phyloP scores from a whole-genome alignment of 371 early-diverging fungal species.

The Syncephalastrum monosporum region DNA sequence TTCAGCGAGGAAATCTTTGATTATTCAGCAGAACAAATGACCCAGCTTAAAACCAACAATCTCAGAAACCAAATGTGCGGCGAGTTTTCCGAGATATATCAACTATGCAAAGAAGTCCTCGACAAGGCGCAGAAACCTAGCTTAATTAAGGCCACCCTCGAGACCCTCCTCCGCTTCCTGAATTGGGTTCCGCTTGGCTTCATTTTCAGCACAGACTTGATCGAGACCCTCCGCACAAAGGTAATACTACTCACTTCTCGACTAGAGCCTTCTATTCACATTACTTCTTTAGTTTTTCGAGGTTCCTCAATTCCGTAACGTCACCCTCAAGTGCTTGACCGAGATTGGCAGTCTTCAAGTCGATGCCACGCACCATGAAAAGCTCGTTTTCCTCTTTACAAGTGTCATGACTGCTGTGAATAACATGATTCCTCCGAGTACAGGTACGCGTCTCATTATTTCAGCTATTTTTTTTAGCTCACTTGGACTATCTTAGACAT shows the following conservation, averaged over 20 bases:
- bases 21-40: constrained; percentile 97
- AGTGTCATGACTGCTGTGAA: constrained; percentile 72
- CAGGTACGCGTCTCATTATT: constrained; percentile 40
- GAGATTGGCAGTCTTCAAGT: constrained; percentile 88
- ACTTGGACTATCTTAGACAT: constrained; percentile 52
- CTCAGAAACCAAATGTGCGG: constrained; percentile 93
- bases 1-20: constrained; percentile 98
- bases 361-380: constrained; percentile 72
- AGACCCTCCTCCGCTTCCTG: constrained; percentile 92
- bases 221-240: constrained; percentile 79
- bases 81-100: constrained; percentile 96
- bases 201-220: constrained; percentile 94
- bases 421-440: constrained; percentile 67
- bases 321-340: constrained; percentile 91
- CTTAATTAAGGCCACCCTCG: constrained; percentile 89
- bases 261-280: not conserved
- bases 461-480: not conserved
- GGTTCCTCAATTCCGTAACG: constrained; percentile 85
- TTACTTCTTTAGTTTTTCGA: constrained; percentile 66
- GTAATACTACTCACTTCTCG: constrained; percentile 40
- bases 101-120: constrained; percentile 94
- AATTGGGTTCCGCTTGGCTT: constrained; percentile 98
- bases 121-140: constrained; percentile 87
- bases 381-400: constrained; percentile 80
- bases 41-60: constrained; percentile 88